Conservation (phyloP, 2,329 filamentous ascomycete genomes). For the Colletotrichum sp. region DNA sequence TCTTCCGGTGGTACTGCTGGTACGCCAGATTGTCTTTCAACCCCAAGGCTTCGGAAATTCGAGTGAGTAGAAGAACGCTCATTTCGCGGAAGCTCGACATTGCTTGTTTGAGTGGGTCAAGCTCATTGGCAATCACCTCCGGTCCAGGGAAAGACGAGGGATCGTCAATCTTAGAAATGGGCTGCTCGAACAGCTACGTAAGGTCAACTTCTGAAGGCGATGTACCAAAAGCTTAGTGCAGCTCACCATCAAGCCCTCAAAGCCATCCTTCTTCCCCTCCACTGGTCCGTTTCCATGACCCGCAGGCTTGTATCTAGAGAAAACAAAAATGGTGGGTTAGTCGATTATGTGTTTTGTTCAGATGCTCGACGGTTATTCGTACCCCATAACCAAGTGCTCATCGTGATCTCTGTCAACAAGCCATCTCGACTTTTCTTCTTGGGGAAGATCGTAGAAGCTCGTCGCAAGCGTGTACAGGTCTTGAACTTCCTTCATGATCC, state of each 20-base stretch:
- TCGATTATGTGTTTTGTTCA: neutral
- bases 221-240: fast-evolving
- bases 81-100: neutral
- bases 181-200: neutral
- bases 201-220: neutral
- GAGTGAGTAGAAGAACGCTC: neutral
- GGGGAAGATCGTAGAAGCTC: neutral
- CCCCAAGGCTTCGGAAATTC: neutral
- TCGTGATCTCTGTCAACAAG: constrained; percentile 4
- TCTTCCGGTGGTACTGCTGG: neutral
- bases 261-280: neutral
- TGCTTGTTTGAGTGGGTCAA: neutral
- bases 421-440: neutral
- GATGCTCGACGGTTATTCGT: fast-evolving
- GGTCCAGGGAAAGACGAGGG: neutral
- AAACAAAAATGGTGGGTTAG: neutral
- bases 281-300: constrained; percentile 1
- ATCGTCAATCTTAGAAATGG: neutral
- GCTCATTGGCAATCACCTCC: neutral
- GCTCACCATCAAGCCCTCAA: neutral
- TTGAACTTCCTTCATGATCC: neutral
- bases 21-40: neutral
- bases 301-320: neutral
- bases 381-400: constrained; percentile 4
- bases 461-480: neutral